phyloP scores from a whole-genome alignment of 2,329 filamentous ascomycete species.

The Pseudogymnoascus sp. region DNA sequence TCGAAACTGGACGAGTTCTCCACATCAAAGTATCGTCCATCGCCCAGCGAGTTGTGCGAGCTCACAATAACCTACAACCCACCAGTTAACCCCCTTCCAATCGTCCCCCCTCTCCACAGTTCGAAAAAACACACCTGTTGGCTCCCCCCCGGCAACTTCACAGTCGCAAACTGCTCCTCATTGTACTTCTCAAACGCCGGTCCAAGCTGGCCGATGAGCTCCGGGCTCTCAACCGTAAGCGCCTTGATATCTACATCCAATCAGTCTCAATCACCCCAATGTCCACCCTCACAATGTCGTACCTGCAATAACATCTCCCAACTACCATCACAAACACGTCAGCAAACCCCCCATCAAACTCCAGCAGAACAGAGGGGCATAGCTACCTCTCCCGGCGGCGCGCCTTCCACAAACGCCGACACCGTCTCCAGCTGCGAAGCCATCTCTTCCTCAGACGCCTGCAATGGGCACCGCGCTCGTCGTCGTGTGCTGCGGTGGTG shows the following conservation, averaged over 20 bases:
- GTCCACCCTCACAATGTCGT: neutral
- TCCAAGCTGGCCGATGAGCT: constrained; percentile 62
- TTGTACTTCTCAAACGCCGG: constrained; percentile 93
- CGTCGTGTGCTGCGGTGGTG: constrained; percentile 10
- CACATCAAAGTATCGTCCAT: constrained; percentile 81
- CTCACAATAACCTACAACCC: constrained; percentile 63
- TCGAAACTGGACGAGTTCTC: constrained; percentile 82
- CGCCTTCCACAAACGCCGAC: constrained; percentile 85
- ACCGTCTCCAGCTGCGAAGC: constrained; percentile 49
- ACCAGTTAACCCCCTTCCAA: constrained; percentile 4
- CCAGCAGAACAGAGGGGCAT: constrained; percentile 6
- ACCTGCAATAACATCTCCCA: constrained; percentile 23
- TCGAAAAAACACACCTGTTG: constrained; percentile 51
- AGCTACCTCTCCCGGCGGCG: constrained; percentile 89
- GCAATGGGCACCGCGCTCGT: neutral
- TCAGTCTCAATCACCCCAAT: neutral
- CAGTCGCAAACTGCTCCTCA: constrained; percentile 83
- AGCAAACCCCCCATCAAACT: neutral
- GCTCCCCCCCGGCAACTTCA: constrained; percentile 81
- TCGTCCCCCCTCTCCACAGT: neutral
- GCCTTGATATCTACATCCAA: constrained; percentile 71
- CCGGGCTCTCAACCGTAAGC: constrained; percentile 63
- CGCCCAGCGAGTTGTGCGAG: constrained; percentile 73
- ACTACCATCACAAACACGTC: constrained; percentile 11
- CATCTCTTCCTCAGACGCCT: constrained; percentile 17